Percentiles rank a stretch among this genome's conserved stretches.
Evolutionary conservation across 2,329 filamentous ascomycete genomes (phyloP).

Genomic region (Leptoxyphium fumago): DNA sequence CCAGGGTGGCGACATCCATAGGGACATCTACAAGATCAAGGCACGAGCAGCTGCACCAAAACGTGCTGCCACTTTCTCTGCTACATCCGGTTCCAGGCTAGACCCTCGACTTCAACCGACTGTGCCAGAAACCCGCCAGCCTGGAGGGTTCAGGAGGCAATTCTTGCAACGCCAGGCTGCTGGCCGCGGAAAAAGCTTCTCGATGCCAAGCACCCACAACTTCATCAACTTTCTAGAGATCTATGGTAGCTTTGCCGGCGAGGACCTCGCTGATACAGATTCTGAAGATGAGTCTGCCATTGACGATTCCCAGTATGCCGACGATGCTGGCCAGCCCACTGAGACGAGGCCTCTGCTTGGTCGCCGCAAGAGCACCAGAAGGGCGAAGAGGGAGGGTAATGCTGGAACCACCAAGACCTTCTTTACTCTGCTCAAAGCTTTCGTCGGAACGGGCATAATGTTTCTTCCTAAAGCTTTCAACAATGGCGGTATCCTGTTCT

Average conservation of each 20-base stretch:
- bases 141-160: constrained; percentile 41
- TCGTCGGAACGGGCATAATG: constrained; percentile 70
- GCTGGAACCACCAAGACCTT: constrained; percentile 59
- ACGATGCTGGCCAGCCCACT: constrained; percentile 28
- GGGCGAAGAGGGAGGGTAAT: constrained; percentile 38
- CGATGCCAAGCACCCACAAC: constrained; percentile 46
- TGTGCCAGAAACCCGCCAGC: constrained; percentile 31
- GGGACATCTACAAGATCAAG: constrained; percentile 61
- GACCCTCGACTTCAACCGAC: constrained; percentile 14
- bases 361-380: constrained; percentile 37
- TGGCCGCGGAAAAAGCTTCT: constrained; percentile 24
- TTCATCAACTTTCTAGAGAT: constrained; percentile 65
- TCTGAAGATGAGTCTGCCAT: constrained; percentile 44
- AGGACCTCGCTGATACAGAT: constrained; percentile 45
- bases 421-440: constrained; percentile 65
- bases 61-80: constrained; percentile 53
- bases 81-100: constrained; percentile 22
- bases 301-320: constrained; percentile 44
- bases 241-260: constrained; percentile 64
- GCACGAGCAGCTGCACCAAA: constrained; percentile 35
- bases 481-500: constrained; percentile 65
- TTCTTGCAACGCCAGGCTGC: constrained; percentile 33
- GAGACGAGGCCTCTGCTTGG: constrained; percentile 50
- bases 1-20: constrained; percentile 65
- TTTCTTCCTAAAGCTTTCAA: constrained; percentile 67